Evolutionary conservation across 2,329 filamentous ascomycete genomes (phyloP), one percentile per base, ranked within the genome.

Genomic region (Fusarium tricinctum): DNA sequence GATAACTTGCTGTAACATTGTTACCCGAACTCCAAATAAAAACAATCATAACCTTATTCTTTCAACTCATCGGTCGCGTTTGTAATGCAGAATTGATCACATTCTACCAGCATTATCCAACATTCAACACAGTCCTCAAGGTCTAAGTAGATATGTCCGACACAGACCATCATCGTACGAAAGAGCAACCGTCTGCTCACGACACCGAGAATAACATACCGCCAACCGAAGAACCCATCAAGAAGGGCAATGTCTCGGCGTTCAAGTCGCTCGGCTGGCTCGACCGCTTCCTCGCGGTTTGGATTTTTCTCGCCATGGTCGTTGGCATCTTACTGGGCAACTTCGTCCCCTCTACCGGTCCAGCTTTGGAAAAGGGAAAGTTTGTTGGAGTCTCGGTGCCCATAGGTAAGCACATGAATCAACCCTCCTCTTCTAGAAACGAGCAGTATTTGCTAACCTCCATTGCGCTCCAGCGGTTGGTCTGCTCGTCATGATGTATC

Each of bases 401-500:
- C 0, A 91, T 92, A 43, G 88, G 88, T 88, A 76, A n/a, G 35
- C 17, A 35, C 6, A 12, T 23, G n/a, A 3, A 23, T 2, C 7
- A 14, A 35, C 5, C n/a, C 4, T 3, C 4, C 5, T 23, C 28
- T 5, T 22, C 6, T 8, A 2, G 1, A 5, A 3, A 22, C 13
- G 5, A 22, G 2, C 7, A 22, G 5, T 9, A 22, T 6, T 13
- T 5, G 26, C 32, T 49, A 10, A 48, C 6, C 7, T 4, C 8
- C 2, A 13, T 20, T 17, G 1, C 19, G 1, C 8, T 10, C 3
- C 1, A 92, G 92, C 93, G 1, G 81, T 97, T 47, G 93, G 93
- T 0, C 81, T 97, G 1, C 84, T 97, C 2, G 89, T 97, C 42
- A 97, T 97, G 93, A 97, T 97, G 92, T 97, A 96, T 74, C 94